A percentile compares a stretch with the other conserved stretches of the same genome.
Evolutionary conservation across 2,329 filamentous ascomycete species (phyloP).

Genomic region (Fusarium denticulatum): DNA sequence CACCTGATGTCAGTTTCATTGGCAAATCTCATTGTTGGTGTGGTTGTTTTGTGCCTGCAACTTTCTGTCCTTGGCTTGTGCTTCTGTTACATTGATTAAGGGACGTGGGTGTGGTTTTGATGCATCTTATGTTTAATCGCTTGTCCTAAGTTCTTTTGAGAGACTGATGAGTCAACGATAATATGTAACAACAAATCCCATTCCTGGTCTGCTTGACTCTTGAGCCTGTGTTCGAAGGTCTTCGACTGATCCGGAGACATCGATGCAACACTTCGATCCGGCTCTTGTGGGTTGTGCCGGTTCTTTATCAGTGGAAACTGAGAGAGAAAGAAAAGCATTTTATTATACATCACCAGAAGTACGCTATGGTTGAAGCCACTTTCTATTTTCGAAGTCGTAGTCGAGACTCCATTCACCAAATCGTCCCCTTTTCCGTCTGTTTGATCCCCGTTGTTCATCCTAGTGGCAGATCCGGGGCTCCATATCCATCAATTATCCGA

Average conservation of each 20-base stretch:
- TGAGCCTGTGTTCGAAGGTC: conserved; percentile 8
- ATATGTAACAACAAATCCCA: not conserved
- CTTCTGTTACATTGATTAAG: not conserved
- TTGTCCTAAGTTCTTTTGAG: not conserved
- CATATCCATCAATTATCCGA: conserved; percentile 34
- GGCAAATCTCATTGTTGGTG: not conserved
- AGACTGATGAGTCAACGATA: not conserved
- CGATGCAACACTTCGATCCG: conserved; percentile 14
- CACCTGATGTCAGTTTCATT: not conserved
- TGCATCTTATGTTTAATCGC: not conserved
- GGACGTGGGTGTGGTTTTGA: not conserved
- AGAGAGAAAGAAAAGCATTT: conserved; percentile 18
- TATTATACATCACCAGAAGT: not conserved
- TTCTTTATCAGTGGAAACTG: conserved; percentile 14
- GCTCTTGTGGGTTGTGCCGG: conserved; percentile 8
- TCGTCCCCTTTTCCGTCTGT: not conserved
- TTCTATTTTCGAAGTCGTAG: conserved; percentile 2
- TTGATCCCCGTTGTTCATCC: conserved; percentile 18
- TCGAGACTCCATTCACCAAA: not conserved
- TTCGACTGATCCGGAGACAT: conserved; percentile 18
- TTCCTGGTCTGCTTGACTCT: conserved; percentile 11
- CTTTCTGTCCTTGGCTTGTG: not conserved
- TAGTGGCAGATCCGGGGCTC: conserved; percentile 38
- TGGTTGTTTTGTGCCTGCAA: not conserved
- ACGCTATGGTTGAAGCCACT: not conserved